These are phyloP conservation scores for Protomyces macrosporus DNA, from an alignment of 1,139 yeast genomes.

Conservation along the genomic window DNA sequence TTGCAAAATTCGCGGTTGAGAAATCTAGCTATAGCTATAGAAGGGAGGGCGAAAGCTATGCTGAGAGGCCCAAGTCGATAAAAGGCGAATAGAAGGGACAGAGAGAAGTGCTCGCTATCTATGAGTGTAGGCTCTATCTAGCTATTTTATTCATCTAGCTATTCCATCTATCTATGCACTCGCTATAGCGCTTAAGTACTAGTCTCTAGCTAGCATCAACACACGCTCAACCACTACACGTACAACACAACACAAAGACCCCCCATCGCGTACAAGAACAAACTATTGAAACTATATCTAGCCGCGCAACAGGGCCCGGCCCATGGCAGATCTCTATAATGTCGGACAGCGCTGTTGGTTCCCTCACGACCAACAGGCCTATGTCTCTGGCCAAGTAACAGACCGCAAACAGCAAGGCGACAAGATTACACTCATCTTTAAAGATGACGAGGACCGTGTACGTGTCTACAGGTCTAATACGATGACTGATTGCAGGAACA, in stretches of 20 bases:
- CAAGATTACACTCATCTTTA: constrained; percentile 56
- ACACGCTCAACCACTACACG: neutral
- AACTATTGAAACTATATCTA: neutral
- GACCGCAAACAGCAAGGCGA: constrained; percentile 43
- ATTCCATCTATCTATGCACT: no score
- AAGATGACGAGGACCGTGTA: constrained; percentile 53
- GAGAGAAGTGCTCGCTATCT: no score
- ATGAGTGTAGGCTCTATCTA: no score
- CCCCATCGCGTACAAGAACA: neutral
- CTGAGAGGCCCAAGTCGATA: no score
- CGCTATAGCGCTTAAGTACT: no score
- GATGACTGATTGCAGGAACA: constrained; percentile 5
- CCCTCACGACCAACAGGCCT: constrained; percentile 80
- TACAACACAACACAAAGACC: neutral
- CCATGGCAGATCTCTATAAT: neutral
- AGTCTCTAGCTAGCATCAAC: no score
- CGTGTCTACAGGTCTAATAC: constrained; percentile 13
- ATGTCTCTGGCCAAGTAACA: constrained; percentile 82
- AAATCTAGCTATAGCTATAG: no score
- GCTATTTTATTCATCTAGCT: no score
- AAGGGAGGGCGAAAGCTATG: no score
- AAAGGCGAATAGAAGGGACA: no score
- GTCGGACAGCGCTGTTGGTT: constrained; percentile 75
- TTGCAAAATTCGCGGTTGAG: no score
- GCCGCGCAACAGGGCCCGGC: neutral